These are phyloP conservation scores for Gynostemma pentaphyllum DNA, from an alignment of 306 rosid genomes.

Conservation along the genomic window DNA sequence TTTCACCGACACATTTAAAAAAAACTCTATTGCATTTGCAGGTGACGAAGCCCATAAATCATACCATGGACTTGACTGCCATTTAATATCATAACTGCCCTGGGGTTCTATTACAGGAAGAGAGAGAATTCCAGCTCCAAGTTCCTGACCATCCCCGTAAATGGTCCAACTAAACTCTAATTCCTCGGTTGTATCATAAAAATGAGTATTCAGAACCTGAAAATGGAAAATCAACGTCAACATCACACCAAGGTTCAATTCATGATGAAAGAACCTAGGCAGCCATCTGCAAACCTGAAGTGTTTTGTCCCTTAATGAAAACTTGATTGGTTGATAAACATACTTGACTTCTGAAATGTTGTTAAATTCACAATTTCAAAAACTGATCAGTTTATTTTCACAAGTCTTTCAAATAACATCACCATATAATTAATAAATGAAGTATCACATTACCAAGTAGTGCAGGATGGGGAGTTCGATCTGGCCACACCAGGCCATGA, in stretches of 20 bases:
- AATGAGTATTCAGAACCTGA: conserved; percentile 64
- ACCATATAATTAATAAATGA: neutral
- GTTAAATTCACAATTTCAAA: conserved; percentile 11
- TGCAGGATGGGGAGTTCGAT: conserved; percentile 92
- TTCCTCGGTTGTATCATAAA: conserved; percentile 62
- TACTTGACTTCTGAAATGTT: conserved; percentile 75
- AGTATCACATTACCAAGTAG: conserved; percentile 45
- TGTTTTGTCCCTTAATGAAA: conserved; percentile 36
- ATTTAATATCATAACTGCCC: conserved; percentile 35
- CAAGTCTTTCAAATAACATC: neutral
- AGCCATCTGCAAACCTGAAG: conserved; percentile 39
- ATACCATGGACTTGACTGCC: conserved; percentile 72
- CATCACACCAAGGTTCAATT: conserved; percentile 4
- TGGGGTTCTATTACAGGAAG: conserved; percentile 60
- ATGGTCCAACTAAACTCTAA: conserved; percentile 71
- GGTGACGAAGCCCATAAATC: conserved; percentile 45
- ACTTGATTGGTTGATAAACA: conserved; percentile 79
- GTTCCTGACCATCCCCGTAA: conserved; percentile 58
- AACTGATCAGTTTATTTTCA: neutral
- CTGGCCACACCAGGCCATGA: conserved; percentile 71
- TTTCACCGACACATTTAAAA: conserved; percentile 45
- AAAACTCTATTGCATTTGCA: conserved; percentile 51
- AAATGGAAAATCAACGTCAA: conserved; percentile 12
- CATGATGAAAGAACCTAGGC: conserved; percentile 2
- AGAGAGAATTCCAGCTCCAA: conserved; percentile 57